Percentiles rank a stretch among this genome's conserved stretches.
Evolutionary conservation across 768 basidiomycete species (phyloP).

Genomic region (Leccinum aurantiacum): DNA sequence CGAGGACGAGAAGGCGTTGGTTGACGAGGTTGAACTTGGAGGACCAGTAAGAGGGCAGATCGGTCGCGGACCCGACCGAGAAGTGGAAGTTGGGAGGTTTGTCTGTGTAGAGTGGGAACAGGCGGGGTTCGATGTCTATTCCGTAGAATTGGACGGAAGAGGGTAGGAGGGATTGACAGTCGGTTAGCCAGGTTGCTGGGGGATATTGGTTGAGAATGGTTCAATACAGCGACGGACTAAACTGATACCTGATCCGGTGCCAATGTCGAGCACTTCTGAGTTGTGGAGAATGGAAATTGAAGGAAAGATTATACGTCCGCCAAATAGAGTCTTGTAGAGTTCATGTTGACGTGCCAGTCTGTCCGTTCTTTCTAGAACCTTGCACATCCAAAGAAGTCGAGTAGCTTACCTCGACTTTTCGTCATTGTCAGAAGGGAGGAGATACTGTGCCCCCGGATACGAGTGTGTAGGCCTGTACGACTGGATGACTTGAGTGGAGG

Average conservation of each 20-base stretch:
- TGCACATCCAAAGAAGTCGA: neutral
- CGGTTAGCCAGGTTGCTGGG: constrained; percentile 19
- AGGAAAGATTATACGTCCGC: constrained; percentile 18
- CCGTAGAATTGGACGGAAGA: constrained; percentile 20
- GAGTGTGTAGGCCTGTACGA: constrained; percentile 13
- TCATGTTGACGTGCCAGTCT: constrained; percentile 23
- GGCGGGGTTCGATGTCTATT: constrained; percentile 22
- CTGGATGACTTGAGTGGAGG: constrained; percentile 1
- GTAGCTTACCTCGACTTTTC: constrained; percentile 16
- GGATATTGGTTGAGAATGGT: neutral
- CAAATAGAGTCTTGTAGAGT: constrained; percentile 18
- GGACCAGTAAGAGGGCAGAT: constrained; percentile 31
- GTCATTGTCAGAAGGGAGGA: constrained; percentile 24
- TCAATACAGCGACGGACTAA: neutral
- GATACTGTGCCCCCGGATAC: constrained; percentile 19
- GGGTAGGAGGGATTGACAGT: constrained; percentile 11
- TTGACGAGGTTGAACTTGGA: constrained; percentile 32
- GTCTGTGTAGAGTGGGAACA: constrained; percentile 10
- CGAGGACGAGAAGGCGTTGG: constrained; percentile 35
- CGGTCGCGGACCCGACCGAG: constrained; percentile 14
- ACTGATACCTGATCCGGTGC: constrained; percentile 23
- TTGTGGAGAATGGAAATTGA: constrained; percentile 1
- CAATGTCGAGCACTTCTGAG: constrained; percentile 22
- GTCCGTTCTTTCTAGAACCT: neutral
- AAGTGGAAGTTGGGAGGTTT: constrained; percentile 11